Evolutionary conservation across 139 green algal species (phyloP).

Genomic region (Chlamydomonas eustigma): DNA sequence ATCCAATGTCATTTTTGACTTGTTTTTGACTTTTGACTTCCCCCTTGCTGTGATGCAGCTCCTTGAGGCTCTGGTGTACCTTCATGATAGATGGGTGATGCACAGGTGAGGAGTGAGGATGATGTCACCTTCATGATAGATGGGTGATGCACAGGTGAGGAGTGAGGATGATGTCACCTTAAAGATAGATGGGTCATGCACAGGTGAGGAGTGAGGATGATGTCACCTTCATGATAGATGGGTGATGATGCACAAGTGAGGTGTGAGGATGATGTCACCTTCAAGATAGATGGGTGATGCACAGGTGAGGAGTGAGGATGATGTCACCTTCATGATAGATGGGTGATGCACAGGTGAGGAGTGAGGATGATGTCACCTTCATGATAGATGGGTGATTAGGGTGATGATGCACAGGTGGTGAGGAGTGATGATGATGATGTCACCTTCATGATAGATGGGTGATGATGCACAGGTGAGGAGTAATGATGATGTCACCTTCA

Average conservation of each 20-base stretch:
- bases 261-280: no score
- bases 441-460: conserved; percentile 68
- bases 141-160: conserved; percentile 61
- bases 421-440: no score
- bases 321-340: conserved; percentile 65
- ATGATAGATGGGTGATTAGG: conserved; percentile 64
- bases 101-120: conserved; percentile 44
- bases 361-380: no score
- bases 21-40: not conserved
- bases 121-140: conserved; percentile 61
- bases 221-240: conserved; percentile 67
- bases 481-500: no score
- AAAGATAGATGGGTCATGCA: conserved; percentile 70
- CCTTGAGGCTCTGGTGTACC: conserved; percentile 58
- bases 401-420: conserved; percentile 50
- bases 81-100: conserved; percentile 68
- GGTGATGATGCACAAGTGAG: conserved; percentile 55
- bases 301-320: no score
- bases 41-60: conserved; percentile 65
- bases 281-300: no score
- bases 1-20: not conserved
- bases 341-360: conserved; percentile 57
- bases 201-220: no score
- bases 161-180: no score
- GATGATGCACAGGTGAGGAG: conserved; percentile 45